Percentiles rank a stretch among this genome's conserved stretches.
These are phyloP conservation scores for Pleurotus djamor DNA, from an alignment of 768 basidiomycete species.

Conservation along the genomic window DNA sequence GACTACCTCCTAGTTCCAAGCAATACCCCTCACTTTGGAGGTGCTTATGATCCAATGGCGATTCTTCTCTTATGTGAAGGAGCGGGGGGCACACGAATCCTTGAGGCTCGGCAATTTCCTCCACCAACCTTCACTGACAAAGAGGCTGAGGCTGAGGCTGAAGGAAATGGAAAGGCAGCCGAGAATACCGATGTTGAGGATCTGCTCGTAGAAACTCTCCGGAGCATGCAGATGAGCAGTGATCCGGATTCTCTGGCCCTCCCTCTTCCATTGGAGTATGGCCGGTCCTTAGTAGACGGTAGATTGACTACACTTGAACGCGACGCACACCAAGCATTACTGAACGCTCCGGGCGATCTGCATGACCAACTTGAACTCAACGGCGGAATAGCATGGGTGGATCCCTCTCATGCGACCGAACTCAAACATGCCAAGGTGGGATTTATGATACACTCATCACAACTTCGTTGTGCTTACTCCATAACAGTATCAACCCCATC, in stretches of 20 bases:
- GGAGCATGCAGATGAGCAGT: conserved; percentile 29
- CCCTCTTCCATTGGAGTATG: conserved; percentile 33
- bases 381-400: conserved; percentile 60
- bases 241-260: conserved; percentile 34
- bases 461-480: background rate
- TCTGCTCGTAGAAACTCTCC: conserved; percentile 34
- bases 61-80: conserved; percentile 62
- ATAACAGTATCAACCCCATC: conserved; percentile 55
- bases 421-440: conserved; percentile 56
- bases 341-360: conserved; percentile 14
- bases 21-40: conserved; percentile 64
- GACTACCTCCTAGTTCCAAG: conserved; percentile 81
- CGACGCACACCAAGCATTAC: conserved; percentile 42
- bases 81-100: conserved; percentile 40
- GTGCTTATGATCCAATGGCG: conserved; percentile 64
- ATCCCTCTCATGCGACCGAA: conserved; percentile 45
- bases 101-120: conserved; percentile 72
- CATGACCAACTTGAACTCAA: conserved; percentile 32
- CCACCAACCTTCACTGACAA: conserved; percentile 41
- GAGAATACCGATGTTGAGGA: conserved; percentile 27
- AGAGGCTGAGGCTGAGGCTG: background rate
- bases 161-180: conserved; percentile 5
- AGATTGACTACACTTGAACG: conserved; percentile 45
- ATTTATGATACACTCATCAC: background rate
- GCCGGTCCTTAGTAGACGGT: conserved; percentile 36